Conservation (phyloP, 2,329 filamentous ascomycete genomes). For the Diaporthe ilicicola region DNA sequence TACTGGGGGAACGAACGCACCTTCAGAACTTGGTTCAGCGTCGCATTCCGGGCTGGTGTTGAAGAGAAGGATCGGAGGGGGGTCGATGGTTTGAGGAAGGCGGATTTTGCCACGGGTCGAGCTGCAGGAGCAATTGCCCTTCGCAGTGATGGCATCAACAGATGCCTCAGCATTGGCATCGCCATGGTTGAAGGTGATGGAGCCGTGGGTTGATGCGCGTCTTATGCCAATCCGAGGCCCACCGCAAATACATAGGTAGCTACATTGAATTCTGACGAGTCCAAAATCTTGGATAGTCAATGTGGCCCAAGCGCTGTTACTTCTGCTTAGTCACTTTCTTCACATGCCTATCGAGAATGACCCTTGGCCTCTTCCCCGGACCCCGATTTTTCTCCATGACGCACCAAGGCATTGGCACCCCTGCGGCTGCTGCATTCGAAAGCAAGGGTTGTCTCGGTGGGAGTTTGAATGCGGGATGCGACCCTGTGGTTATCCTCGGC, state of each 20-base stretch:
- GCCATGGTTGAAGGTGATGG: constrained; percentile 40
- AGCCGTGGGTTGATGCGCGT: background rate
- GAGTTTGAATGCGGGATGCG: constrained; percentile 22
- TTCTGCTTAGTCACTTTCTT: constrained; percentile 28
- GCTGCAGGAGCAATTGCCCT: constrained; percentile 29
- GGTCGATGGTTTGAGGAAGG: constrained; percentile 37
- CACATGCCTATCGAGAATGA: constrained; percentile 25
- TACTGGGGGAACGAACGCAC: constrained; percentile 44
- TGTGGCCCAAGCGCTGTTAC: constrained; percentile 21
- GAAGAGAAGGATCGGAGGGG: constrained; percentile 45
- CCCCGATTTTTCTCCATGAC: constrained; percentile 31
- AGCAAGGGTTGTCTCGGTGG: constrained; percentile 7
- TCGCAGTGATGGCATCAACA: constrained; percentile 43
- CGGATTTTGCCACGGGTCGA: constrained; percentile 35
- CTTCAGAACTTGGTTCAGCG: constrained; percentile 77
- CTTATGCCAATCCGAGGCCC: background rate
- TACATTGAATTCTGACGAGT: background rate
- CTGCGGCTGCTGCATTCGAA: background rate
- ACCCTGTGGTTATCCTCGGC: constrained; percentile 42
- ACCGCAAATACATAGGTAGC: background rate
- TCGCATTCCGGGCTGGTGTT: constrained; percentile 64
- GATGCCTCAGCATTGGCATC: constrained; percentile 46
- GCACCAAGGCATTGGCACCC: constrained; percentile 18
- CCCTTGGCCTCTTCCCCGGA: constrained; percentile 26
- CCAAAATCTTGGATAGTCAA: constrained; percentile 26